These are phyloP conservation scores for Psilocybe subaeruginosa DNA, from an alignment of 768 basidiomycete species.

Conservation along the genomic window DNA sequence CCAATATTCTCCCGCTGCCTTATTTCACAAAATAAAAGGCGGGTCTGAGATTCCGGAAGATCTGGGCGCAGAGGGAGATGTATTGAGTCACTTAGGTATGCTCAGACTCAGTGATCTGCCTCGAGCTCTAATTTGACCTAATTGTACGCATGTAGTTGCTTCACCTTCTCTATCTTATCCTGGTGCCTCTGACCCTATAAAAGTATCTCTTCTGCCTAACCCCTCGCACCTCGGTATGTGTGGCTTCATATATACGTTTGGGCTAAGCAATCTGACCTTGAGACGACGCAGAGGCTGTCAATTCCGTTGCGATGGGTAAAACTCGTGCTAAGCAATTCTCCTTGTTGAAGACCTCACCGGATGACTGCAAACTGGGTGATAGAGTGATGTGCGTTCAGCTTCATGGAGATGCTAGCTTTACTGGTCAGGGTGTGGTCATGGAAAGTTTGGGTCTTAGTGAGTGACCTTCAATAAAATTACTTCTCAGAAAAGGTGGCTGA, in stretches of 20 bases:
- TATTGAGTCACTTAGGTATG: constrained; percentile 81
- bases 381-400: constrained; percentile 88
- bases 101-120: constrained; percentile 4
- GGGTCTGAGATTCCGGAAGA: constrained; percentile 71
- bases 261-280: neutral
- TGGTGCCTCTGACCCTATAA: constrained; percentile 50
- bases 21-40: constrained; percentile 90
- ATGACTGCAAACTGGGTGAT: constrained; percentile 59
- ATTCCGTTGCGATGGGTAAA: constrained; percentile 87
- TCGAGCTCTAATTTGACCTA: neutral
- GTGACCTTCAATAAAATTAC: constrained; percentile 25
- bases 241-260: constrained; percentile 3
- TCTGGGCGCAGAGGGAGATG: constrained; percentile 76
- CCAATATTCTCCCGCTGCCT: constrained; percentile 60
- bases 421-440: constrained; percentile 91
- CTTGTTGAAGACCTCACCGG: constrained; percentile 66
- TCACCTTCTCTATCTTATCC: constrained; percentile 67
- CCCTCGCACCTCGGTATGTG: constrained; percentile 72
- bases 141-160: constrained; percentile 43
- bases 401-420: constrained; percentile 91
- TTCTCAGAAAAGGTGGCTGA: neutral
- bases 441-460: constrained; percentile 82
- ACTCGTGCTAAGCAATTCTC: constrained; percentile 90
- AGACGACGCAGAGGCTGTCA: constrained; percentile 69
- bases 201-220: constrained; percentile 80